Base-by-base conservation (phyloP, 225 moss, liverwort and hornwort genomes). In the Bryoerythrophyllum caledonicum region DNA sequence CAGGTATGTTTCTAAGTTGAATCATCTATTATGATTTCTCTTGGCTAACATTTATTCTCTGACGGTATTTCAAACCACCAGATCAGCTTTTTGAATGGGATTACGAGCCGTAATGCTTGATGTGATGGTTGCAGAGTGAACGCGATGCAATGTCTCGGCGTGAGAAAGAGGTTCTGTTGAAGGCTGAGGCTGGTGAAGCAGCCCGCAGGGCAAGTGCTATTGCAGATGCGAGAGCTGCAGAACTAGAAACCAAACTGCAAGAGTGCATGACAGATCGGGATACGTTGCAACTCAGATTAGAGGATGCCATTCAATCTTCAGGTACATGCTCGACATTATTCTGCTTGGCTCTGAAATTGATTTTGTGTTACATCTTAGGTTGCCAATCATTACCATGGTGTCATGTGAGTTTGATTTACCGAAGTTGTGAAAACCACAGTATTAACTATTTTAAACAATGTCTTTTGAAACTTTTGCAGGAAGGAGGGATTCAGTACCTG, bases 241-340 rank as follows among this genome's bases (percentile, higher is more conserved):
- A 99, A 74, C 76, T 95, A 62, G 97, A 95, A 78, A 86, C 74
- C 63, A 91, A 91, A 77, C 81, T 99, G 41, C 93, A 99, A 65
- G 89, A 85, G 73, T 95, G 91, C 74, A 93, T 93, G 89, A 67
- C 85, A 37, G 97, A 99, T 64, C 86, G 89, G 72, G 97, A 99
- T 71, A 78, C 73, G 24, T 77, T 99, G 81, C 95, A 93, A 74
- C 76, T 93, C 71, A 89, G 84, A 87, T 79, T 99, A 73, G 93
- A 99, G 72, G 91, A 95, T 78, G 88, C 81, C 55, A 73, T 61
- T 58, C 90, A 90, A 78, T 75, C 85, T 52, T 80, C 90, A 90
- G 97, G 97, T 99, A 71, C 7, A 60, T 69, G 28, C 28, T 65
- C 59, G 19, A 60, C 43, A 59, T 55, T 58, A 48, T 60, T 65